Evolutionary conservation across 2,329 filamentous ascomycete species (phyloP).

Genomic region (Penicillium hordei): DNA sequence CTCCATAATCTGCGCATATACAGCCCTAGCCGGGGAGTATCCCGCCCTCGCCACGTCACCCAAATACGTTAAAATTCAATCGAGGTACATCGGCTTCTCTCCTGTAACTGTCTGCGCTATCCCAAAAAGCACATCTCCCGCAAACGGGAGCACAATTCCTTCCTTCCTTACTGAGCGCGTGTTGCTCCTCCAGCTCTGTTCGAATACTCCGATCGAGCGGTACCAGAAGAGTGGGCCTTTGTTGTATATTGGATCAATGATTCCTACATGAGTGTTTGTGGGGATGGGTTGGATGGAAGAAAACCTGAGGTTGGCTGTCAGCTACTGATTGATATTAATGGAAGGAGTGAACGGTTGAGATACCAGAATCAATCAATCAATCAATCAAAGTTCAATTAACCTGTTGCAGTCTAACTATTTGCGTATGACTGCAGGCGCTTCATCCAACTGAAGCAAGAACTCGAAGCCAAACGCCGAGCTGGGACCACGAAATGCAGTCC

Average conservation of each 20-base stretch:
- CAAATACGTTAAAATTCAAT: slow-evolving; percentile 24
- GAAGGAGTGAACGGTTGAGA: background rate
- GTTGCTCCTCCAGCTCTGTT: slow-evolving; percentile 27
- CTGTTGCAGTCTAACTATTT: too few species aligned
- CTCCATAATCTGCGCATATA: slow-evolving; percentile 29
- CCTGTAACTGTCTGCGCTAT: slow-evolving; percentile 30
- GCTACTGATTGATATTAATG: background rate
- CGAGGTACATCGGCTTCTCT: slow-evolving; percentile 23
- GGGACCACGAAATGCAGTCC: too few species aligned
- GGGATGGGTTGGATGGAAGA: slow-evolving; percentile 18
- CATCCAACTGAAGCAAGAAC: too few species aligned
- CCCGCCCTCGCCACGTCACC: slow-evolving; percentile 23
- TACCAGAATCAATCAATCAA: too few species aligned
- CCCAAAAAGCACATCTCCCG: slow-evolving; percentile 28
- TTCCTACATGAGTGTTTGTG: slow-evolving; percentile 16
- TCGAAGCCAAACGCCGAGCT: too few species aligned
- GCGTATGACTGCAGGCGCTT: too few species aligned
- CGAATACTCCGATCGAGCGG: slow-evolving; percentile 24
- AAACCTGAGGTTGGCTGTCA: slow-evolving; percentile 14
- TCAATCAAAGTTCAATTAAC: too few species aligned
- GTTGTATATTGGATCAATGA: slow-evolving; percentile 29
- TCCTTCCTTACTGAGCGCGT: slow-evolving; percentile 16
- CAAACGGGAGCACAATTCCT: slow-evolving; percentile 11
- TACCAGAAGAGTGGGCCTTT: slow-evolving; percentile 33
- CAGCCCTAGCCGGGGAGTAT: slow-evolving; percentile 26